Base-by-base conservation (phyloP, 2,329 filamentous ascomycete genomes). In the Calonectria pauciramosa region DNA sequence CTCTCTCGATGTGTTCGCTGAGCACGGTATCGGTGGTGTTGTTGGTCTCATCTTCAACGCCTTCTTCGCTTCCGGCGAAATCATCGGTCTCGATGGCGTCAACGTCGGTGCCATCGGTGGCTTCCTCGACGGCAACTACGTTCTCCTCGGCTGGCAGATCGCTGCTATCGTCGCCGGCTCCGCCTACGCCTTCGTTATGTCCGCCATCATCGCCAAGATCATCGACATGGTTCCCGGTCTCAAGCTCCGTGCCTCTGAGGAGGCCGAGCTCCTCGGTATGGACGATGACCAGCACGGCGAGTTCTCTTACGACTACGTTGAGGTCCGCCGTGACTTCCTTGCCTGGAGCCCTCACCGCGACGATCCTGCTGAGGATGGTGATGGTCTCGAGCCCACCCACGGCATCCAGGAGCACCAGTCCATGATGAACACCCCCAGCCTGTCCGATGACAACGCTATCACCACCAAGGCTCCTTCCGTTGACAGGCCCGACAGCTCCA, bases 271-370 rank as follows among this genome's bases (percentile, higher is more conserved):
- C 16, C 91, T 96, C 71, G 95, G 95, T 79, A 96, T 96, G 94
- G 95, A 97, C 82, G 95, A 96, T 83, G 94, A 96, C 86, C 95
- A 97, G 87, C 94, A 96, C 80, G 95, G 95, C 85, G 95, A 97
- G 86, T 97, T 96, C 83, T 95, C 94, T 16, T 96, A 96, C 88
- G 95, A 97, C 85, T 97, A 96, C 84, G 95, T 97, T 78, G 95
- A 97, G 89, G 94, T 96, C 73, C 93, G 95, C 82, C 92, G 95
- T 82, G 95, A 97, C 86, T 97, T 96, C 89, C 91, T 97, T 49
- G 95, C 95, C 73, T 97, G 95, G 95, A 96, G 94, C 36, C 95
- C 95, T 1, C 92, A 93, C 41, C 93, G 93, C 82, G 89, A 88
- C 75, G 92, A 94, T 79, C 93, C 92, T 32, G 88, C 89, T 65